These are phyloP conservation scores for Pichia nanzhaoensis DNA, from an alignment of 805 yeast species.

Conservation along the genomic window DNA sequence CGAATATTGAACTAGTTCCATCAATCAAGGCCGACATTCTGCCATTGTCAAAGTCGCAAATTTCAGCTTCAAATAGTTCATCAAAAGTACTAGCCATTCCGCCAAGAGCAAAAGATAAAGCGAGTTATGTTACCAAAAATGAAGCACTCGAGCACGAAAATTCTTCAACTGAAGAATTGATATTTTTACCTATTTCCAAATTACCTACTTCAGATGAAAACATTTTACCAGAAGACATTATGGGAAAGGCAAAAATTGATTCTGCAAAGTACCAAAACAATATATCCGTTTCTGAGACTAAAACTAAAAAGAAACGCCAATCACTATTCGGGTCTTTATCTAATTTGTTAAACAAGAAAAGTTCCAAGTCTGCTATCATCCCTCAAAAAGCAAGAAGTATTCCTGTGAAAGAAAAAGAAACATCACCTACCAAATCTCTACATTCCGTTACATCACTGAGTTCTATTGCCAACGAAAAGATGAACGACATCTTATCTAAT, in stretches of 20 bases:
- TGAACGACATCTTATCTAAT: neutral
- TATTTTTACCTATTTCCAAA: neutral
- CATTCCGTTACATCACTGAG: constrained; percentile 3
- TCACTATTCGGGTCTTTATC: constrained; percentile 21
- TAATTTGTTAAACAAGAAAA: constrained; percentile 4
- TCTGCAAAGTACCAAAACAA: constrained; percentile 9
- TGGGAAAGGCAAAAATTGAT: neutral
- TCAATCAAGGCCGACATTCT: too few relatives aligned
- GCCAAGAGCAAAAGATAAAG: neutral
- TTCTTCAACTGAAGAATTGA: neutral
- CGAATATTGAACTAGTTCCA: too few relatives aligned
- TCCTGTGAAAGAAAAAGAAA: neutral
- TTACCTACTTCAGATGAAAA: neutral
- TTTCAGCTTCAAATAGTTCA: too few relatives aligned
- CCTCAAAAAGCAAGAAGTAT: neutral
- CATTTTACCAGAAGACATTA: neutral
- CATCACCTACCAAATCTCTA: constrained; percentile 5
- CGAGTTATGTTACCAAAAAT: constrained; percentile 5
- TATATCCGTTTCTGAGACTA: neutral
- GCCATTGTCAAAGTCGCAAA: too few relatives aligned
- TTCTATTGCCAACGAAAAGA: neutral
- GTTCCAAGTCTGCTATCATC: neutral
- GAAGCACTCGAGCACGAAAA: constrained; percentile 9
- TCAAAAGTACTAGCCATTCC: too few relatives aligned
- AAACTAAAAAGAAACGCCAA: constrained; percentile 15